phyloP scores from a whole-genome alignment of 2,329 filamentous ascomycete species.

The Alternaria ethzedia region DNA sequence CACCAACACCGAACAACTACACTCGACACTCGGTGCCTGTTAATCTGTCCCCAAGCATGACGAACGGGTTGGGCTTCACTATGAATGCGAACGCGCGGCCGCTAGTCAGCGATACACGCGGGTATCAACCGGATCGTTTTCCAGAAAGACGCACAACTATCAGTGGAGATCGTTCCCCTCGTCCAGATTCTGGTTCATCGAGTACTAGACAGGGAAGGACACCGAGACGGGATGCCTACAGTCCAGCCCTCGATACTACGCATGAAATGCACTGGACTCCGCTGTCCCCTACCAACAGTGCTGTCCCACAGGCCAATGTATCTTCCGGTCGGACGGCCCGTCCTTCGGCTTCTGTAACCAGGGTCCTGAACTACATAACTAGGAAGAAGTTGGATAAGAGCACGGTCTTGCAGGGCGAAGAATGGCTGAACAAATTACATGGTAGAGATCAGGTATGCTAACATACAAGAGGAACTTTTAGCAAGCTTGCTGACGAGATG shows the following conservation, averaged over 20 bases:
- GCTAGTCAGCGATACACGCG: accelerated
- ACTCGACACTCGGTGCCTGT: neutral
- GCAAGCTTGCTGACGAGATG: too few relatives aligned
- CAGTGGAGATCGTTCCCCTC: neutral
- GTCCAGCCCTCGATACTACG: neutral
- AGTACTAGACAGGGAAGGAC: accelerated
- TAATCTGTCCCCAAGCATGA: neutral
- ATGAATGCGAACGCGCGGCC: too few relatives aligned
- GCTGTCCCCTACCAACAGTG: accelerated
- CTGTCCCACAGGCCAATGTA: accelerated
- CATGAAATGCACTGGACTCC: neutral
- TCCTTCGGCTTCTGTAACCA: accelerated
- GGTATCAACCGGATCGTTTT: neutral
- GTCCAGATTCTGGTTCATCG: accelerated
- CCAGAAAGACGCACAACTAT: neutral
- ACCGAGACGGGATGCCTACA: accelerated
- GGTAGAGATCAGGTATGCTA: constrained; percentile 19
- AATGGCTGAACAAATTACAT: neutral
- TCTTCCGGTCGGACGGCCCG: accelerated
- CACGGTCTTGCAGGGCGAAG: accelerated
- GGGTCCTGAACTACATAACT: accelerated
- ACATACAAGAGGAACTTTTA: accelerated
- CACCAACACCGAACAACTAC: too few relatives aligned
- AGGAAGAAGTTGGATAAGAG: too few relatives aligned
- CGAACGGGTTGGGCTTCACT: too few relatives aligned